Base-by-base conservation (phyloP, 1,284 basidiomycete species). In the Cutaneotrichosporon daszewskae region DNA sequence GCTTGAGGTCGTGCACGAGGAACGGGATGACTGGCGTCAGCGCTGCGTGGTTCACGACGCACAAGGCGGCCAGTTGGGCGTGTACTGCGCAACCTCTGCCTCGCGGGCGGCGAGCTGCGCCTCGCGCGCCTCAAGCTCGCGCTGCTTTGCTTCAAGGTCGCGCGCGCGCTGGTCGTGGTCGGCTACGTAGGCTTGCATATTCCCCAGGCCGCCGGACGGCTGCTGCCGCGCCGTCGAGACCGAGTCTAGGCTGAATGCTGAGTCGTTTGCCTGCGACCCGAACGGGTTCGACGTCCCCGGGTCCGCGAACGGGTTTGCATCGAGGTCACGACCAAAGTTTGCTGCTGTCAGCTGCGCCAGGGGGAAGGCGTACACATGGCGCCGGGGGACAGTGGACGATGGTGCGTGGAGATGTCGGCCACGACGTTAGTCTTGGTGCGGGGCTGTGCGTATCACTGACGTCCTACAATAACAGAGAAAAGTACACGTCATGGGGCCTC, bases 1-100 rank as follows among this genome's bases (percentile, higher is more conserved):
- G 83, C 48, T 76, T 68, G 59, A 97, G 92, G 47, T 87, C 85
- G 71, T 97, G 94, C 73, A 84, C 95, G 64, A 97, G 84, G 58
- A 98, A 74, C 17, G 92, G 94, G 64, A 84, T 91, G 77, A 92
- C 87, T 90, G 69, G 0, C 24, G 33, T 32, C n/a, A 10, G 26
- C 9, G 19, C 19, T 12, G 10, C 17, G 10, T n/a, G 11, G 8
- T 23, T n/a, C 16, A 22, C n/a, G 5, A 62, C 69, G 53, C 44
- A 69, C 69, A 68, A 33, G 62, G 60, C 24, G 69, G 69, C 68
- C 68, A 72, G 45, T 72, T 72, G 40, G 68, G 61, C 48, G 59
- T 59, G 43, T 64, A 57, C 39, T 57, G 45, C 11, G 59, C 67
- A 23, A 57, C 32, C 20, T 56, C 51, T 20, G 47, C 38, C 43